Conservation (phyloP, 2,329 filamentous ascomycete genomes). For the Fusarium keratoplasticum region DNA sequence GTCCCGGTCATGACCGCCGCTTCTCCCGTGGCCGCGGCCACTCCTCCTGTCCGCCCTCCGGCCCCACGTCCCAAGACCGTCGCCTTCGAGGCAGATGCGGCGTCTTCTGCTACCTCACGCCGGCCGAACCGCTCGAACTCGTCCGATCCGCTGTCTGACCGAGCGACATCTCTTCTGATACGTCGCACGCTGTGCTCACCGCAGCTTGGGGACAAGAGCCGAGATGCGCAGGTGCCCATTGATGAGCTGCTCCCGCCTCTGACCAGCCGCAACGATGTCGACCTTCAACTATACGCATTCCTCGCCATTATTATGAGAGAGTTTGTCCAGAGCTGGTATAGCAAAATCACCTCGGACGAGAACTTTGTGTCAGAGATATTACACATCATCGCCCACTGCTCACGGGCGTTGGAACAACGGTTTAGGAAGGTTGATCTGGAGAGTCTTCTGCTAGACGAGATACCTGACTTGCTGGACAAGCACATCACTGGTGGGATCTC, state of each 20-base stretch:
- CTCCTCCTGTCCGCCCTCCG: slow-evolving; percentile 34
- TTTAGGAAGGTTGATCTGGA: slow-evolving; percentile 86
- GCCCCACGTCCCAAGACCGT: slow-evolving; percentile 40
- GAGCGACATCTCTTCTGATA: slow-evolving; percentile 83
- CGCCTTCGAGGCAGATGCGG: slow-evolving; percentile 39
- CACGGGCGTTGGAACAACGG: slow-evolving; percentile 86
- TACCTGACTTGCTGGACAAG: slow-evolving; percentile 82
- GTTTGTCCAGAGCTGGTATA: slow-evolving; percentile 94
- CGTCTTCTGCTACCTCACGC: slow-evolving; percentile 45
- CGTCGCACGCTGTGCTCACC: slow-evolving; percentile 87
- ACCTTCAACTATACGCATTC: slow-evolving; percentile 92
- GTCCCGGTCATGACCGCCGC: slow-evolving; percentile 47
- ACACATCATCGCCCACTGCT: slow-evolving; percentile 92
- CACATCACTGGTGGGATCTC: slow-evolving; percentile 79
- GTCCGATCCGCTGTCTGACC: slow-evolving; percentile 74
- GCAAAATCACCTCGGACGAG: slow-evolving; percentile 90
- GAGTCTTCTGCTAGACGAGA: slow-evolving; percentile 85
- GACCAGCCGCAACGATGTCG: slow-evolving; percentile 93
- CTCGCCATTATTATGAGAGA: slow-evolving; percentile 91
- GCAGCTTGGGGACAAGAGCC: slow-evolving; percentile 68
- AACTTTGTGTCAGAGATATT: slow-evolving; percentile 89
- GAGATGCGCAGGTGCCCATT: slow-evolving; percentile 65
- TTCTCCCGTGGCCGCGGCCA: slow-evolving; percentile 31
- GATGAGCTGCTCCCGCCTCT: slow-evolving; percentile 88
- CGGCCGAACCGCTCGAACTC: slow-evolving; percentile 49